Evolutionary conservation across 2,329 filamentous ascomycete species (phyloP).

Genomic region (Penicillium crustosum): DNA sequence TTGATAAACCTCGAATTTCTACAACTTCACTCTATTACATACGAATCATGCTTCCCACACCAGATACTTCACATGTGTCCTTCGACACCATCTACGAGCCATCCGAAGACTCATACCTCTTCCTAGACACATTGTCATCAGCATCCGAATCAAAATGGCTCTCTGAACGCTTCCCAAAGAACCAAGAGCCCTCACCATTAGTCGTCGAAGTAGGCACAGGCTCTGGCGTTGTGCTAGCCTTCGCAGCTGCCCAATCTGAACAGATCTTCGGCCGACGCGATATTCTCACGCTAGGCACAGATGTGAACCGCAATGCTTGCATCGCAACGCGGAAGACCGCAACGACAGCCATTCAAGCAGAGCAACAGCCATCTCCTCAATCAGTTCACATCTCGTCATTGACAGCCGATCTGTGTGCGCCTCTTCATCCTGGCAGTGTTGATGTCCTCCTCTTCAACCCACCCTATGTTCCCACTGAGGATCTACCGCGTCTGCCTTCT

Average conservation of each 20-base stretch:
- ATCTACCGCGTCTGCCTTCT: conserved; percentile 60
- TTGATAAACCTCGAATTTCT: background rate
- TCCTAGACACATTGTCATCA: conserved; percentile 86
- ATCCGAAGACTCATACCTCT: conserved; percentile 90
- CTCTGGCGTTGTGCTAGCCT: conserved; percentile 90
- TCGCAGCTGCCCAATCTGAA: conserved; percentile 72
- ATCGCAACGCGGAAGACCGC: conserved; percentile 71
- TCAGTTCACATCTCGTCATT: conserved; percentile 64
- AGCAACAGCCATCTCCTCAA: conserved; percentile 31
- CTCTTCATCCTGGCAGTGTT: conserved; percentile 60
- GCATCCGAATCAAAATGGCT: conserved; percentile 68
- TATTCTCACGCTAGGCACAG: conserved; percentile 72
- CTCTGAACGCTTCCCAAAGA: conserved; percentile 56
- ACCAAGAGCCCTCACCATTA: conserved; percentile 50
- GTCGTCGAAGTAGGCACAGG: conserved; percentile 86
- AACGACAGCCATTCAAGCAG: conserved; percentile 45
- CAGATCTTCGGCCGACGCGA: conserved; percentile 70
- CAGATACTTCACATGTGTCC: conserved; percentile 85
- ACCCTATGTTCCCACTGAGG: conserved; percentile 87
- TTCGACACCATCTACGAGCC: conserved; percentile 92
- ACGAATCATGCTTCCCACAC: conserved; percentile 78
- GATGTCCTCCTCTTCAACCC: conserved; percentile 96
- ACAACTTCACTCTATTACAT: background rate
- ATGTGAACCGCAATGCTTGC: conserved; percentile 85
- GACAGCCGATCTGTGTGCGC: conserved; percentile 67